Evolutionary conservation across 805 yeast species (phyloP).

Genomic region (Monosporozyma aerobia): DNA sequence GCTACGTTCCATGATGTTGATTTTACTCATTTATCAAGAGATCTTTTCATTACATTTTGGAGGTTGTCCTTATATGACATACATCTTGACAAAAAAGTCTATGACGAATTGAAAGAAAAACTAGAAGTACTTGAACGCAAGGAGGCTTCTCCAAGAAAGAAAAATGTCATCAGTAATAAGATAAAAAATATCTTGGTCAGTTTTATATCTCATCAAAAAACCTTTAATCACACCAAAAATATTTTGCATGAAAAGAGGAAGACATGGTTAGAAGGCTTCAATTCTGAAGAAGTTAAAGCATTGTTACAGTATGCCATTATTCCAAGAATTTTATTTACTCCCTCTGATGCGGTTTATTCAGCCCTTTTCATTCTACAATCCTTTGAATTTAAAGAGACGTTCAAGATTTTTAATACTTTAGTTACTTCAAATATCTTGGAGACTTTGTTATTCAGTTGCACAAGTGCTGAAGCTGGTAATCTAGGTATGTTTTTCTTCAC

Average conservation of each 20-base stretch:
- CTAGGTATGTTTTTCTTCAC: constrained; percentile 65
- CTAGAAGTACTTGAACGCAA: constrained; percentile 11
- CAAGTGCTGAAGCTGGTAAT: constrained; percentile 73
- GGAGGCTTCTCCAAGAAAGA: constrained; percentile 13
- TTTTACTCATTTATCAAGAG: constrained; percentile 27
- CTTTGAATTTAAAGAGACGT: constrained; percentile 36
- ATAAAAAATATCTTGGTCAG: constrained; percentile 14
- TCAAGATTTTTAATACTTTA: constrained; percentile 37
- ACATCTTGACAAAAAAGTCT: constrained; percentile 41
- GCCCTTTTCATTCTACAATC: constrained; percentile 50
- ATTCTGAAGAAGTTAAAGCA: constrained; percentile 17
- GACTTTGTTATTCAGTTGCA: constrained; percentile 56
- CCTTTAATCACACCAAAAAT: constrained; percentile 8
- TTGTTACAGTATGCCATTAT: constrained; percentile 59
- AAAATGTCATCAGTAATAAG: constrained; percentile 8
- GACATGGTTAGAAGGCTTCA: constrained; percentile 11
- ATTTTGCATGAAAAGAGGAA: constrained; percentile 6
- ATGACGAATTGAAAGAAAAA: constrained; percentile 35
- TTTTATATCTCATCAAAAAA: constrained; percentile 16
- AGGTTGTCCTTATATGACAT: constrained; percentile 62
- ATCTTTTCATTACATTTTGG: constrained; percentile 63
- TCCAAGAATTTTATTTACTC: constrained; percentile 71
- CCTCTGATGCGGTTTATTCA: constrained; percentile 69
- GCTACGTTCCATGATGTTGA: constrained; percentile 15
- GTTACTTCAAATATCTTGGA: constrained; percentile 41